A percentile compares a stretch with the other conserved stretches of the same genome.
phyloP scores from a whole-genome alignment of 2,329 filamentous ascomycete species.

The Alternaria arbusti region DNA sequence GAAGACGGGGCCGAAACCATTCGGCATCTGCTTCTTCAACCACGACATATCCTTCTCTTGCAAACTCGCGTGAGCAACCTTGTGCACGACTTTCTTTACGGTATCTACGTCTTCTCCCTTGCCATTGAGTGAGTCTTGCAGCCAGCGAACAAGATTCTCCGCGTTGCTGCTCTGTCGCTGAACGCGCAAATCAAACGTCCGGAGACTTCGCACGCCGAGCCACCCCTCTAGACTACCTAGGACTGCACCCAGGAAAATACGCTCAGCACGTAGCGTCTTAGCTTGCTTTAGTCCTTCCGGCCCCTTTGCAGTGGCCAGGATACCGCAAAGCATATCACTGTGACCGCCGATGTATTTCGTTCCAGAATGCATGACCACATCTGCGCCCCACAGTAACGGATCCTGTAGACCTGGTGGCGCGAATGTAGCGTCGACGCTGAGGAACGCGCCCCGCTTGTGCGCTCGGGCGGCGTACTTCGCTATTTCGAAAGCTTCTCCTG shows the following conservation, averaged over 20 bases:
- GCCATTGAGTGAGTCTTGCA: constrained; percentile 60
- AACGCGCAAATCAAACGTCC: constrained; percentile 86
- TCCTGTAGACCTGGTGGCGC: constrained; percentile 88
- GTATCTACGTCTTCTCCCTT: constrained; percentile 49
- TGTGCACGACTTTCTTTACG: constrained; percentile 63
- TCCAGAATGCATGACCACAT: constrained; percentile 88
- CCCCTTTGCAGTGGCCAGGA: constrained; percentile 68
- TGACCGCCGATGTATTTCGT: constrained; percentile 98
- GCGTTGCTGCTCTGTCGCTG: constrained; percentile 76
- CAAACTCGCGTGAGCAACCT: constrained; percentile 78
- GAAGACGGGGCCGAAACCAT: constrained; percentile 89
- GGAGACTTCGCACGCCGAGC: constrained; percentile 84
- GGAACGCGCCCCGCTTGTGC: constrained; percentile 71
- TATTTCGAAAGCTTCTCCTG: constrained; percentile 80
- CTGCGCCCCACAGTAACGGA: constrained; percentile 80
- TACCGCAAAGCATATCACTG: constrained; percentile 89
- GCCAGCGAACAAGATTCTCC: constrained; percentile 72
- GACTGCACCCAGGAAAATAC: constrained; percentile 79
- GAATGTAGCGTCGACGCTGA: constrained; percentile 91
- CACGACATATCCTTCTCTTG: constrained; percentile 71
- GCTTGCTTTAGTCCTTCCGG: constrained; percentile 30
- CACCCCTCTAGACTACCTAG: constrained; percentile 92
- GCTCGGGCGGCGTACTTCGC: constrained; percentile 74
- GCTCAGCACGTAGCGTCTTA: constrained; percentile 68
- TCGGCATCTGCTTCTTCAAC: constrained; percentile 87